A percentile compares a stretch with the other conserved stretches of the same genome.
Conservation (phyloP, 805 yeast species). For the Saccharomyces mikatae region DNA sequence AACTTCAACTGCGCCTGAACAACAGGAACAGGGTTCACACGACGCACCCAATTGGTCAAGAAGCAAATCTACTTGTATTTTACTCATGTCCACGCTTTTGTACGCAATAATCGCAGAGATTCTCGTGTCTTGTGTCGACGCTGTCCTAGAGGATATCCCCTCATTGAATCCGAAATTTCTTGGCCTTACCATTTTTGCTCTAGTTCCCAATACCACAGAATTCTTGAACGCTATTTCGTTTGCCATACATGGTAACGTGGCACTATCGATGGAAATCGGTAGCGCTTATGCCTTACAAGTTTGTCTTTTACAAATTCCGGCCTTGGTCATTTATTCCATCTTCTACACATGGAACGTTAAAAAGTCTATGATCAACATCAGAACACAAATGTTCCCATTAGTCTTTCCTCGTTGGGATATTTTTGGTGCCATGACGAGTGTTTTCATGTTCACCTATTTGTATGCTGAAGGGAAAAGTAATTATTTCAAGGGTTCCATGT, state of each 20-base stretch:
- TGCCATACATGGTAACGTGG: conserved; percentile 93
- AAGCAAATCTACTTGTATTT: conserved; percentile 69
- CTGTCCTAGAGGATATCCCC: conserved; percentile 69
- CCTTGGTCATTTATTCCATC: conserved; percentile 72
- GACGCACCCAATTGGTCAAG: conserved; percentile 98
- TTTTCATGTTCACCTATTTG: conserved; percentile 82
- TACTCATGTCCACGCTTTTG: conserved; percentile 73
- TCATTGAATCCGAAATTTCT: conserved; percentile 75
- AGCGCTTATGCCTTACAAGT: conserved; percentile 96
- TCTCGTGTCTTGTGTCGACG: conserved; percentile 85
- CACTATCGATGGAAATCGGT: conserved; percentile 95
- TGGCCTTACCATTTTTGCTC: conserved; percentile 89
- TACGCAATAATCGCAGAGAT: conserved; percentile 94
- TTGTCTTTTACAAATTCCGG: conserved; percentile 86
- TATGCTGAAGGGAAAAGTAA: conserved; percentile 96
- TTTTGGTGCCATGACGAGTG: conserved; percentile 74
- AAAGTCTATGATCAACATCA: conserved; percentile 22
- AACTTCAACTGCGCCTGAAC: conserved; percentile 2
- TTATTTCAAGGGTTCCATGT: conserved; percentile 88
- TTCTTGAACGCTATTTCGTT: conserved; percentile 94
- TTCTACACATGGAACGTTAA: conserved; percentile 35
- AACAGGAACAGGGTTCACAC: conserved; percentile 53
- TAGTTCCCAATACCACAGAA: conserved; percentile 95
- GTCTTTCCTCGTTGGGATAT: conserved; percentile 96
- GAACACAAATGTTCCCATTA: conserved; percentile 56